These are phyloP conservation scores for Phytophthora hibernalis DNA, from an alignment of 352 stramenopile genomes.

Conservation along the genomic window DNA sequence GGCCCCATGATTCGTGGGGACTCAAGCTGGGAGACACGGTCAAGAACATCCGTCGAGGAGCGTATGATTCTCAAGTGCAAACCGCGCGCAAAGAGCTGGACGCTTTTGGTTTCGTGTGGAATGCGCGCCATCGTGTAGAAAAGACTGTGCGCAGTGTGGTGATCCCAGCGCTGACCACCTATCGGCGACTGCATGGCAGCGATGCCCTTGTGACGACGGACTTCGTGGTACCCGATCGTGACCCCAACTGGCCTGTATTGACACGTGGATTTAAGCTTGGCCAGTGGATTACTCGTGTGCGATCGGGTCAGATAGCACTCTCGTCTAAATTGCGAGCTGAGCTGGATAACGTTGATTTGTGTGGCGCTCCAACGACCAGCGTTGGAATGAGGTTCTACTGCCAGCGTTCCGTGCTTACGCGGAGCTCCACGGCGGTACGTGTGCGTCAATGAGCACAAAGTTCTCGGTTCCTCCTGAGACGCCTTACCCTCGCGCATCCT, in stretches of 20 bases:
- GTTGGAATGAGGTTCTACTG: conserved; percentile 70
- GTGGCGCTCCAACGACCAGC: conserved; percentile 77
- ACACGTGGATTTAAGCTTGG: conserved; percentile 71
- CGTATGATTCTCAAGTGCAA: conserved; percentile 84
- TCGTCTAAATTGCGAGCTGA: conserved; percentile 49
- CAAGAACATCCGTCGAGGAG: conserved; percentile 91
- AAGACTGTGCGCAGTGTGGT: conserved; percentile 63
- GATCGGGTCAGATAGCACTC: conserved; percentile 53
- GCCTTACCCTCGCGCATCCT: conserved; percentile 65
- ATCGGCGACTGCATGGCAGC: conserved; percentile 51
- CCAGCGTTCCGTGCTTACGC: conserved; percentile 74
- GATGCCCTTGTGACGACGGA: conserved; percentile 63
- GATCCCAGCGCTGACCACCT: conserved; percentile 64
- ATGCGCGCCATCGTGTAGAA: conserved; percentile 66
- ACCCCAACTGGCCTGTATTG: conserved; percentile 57
- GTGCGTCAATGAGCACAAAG: conserved; percentile 74
- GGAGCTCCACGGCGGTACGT: conserved; percentile 55
- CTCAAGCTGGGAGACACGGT: conserved; percentile 91
- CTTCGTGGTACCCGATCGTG: conserved; percentile 74
- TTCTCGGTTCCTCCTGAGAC: conserved; percentile 68
- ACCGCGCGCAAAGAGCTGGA: conserved; percentile 77
- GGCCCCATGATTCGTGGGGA: conserved; percentile 85
- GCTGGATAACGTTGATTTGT: conserved; percentile 71
- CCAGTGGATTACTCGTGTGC: conserved; percentile 76
- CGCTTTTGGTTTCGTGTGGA: conserved; percentile 94